A percentile compares a stretch with the other conserved stretches of the same genome.
Conservation (phyloP, 2,329 filamentous ascomycete genomes). For the Botrytis galanthina region DNA sequence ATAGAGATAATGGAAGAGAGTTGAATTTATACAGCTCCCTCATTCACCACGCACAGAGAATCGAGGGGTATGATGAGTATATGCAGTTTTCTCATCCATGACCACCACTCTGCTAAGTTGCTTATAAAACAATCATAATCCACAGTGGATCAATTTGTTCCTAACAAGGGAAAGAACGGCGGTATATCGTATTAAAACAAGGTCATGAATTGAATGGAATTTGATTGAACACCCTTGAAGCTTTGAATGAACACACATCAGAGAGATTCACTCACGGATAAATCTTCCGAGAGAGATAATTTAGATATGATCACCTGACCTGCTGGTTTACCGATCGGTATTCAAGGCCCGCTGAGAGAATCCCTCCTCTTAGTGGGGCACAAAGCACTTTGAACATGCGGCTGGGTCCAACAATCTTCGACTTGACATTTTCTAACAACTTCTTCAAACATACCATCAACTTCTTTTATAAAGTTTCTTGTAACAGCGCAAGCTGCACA, state of each 20-base stretch:
- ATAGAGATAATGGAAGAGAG: neutral
- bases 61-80: neutral
- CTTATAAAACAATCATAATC: neutral
- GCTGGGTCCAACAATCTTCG: slow-evolving; percentile 25
- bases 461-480: slow-evolving; percentile 22
- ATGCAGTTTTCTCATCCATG: neutral
- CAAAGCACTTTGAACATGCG: slow-evolving; percentile 27
- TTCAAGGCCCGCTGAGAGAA: slow-evolving; percentile 11
- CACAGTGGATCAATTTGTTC: neutral
- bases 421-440: slow-evolving; percentile 25
- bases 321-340: slow-evolving; percentile 1
- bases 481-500: slow-evolving; percentile 34
- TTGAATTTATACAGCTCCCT: neutral
- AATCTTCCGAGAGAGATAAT: neutral
- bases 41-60: neutral
- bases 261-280: neutral
- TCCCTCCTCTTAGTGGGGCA: slow-evolving; percentile 24
- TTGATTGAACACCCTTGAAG: neutral
- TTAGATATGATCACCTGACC: slow-evolving; percentile 11
- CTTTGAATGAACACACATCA: neutral
- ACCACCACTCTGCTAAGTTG: neutral
- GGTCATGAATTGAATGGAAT: neutral
- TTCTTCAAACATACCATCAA: slow-evolving; percentile 25
- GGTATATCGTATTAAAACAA: neutral
- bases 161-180: neutral